Percentiles rank a stretch among this genome's conserved stretches.
phyloP scores from a whole-genome alignment of 2,329 filamentous ascomycete species.

The Chaetomium strumarium region DNA sequence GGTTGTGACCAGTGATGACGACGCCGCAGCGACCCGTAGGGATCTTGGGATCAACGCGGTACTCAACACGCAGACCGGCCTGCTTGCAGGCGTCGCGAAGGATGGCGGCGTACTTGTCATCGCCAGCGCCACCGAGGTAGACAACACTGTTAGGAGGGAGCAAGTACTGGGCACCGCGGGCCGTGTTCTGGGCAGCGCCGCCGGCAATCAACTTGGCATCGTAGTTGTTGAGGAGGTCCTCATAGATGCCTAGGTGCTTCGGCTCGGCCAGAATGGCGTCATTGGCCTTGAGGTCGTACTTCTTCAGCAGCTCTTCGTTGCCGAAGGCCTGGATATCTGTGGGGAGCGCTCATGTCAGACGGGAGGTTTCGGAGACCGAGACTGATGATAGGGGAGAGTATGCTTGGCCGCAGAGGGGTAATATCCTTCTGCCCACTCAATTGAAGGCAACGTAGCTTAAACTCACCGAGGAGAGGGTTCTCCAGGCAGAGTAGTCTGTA shows the following conservation, averaged over 20 bases:
- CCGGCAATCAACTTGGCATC: slow-evolving; percentile 92
- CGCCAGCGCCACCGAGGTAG: slow-evolving; percentile 88
- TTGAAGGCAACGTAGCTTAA: background rate
- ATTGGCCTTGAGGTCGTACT: slow-evolving; percentile 92
- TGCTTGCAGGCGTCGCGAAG: slow-evolving; percentile 80
- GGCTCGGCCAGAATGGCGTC: slow-evolving; percentile 95
- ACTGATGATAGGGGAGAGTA: background rate
- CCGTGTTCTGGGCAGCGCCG: slow-evolving; percentile 95
- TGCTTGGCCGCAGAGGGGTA: background rate
- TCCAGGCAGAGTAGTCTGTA: slow-evolving; percentile 89
- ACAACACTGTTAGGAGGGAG: slow-evolving; percentile 83
- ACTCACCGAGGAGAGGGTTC: slow-evolving; percentile 89
- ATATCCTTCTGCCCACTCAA: background rate
- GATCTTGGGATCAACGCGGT: slow-evolving; percentile 78
- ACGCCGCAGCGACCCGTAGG: slow-evolving; percentile 93
- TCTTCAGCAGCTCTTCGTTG: slow-evolving; percentile 76
- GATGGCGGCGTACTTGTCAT: slow-evolving; percentile 91
- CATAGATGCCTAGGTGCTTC: slow-evolving; percentile 83
- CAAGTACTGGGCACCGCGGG: slow-evolving; percentile 93
- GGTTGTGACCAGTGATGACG: slow-evolving; percentile 94
- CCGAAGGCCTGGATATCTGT: slow-evolving; percentile 86
- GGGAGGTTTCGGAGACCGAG: slow-evolving; percentile 5
- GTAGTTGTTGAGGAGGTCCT: slow-evolving; percentile 88
- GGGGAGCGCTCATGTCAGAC: slow-evolving; percentile 7
- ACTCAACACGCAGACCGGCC: slow-evolving; percentile 88